These are phyloP conservation scores for Penicillium sp. DNA, from an alignment of 2,329 filamentous ascomycete species.

Conservation along the genomic window DNA sequence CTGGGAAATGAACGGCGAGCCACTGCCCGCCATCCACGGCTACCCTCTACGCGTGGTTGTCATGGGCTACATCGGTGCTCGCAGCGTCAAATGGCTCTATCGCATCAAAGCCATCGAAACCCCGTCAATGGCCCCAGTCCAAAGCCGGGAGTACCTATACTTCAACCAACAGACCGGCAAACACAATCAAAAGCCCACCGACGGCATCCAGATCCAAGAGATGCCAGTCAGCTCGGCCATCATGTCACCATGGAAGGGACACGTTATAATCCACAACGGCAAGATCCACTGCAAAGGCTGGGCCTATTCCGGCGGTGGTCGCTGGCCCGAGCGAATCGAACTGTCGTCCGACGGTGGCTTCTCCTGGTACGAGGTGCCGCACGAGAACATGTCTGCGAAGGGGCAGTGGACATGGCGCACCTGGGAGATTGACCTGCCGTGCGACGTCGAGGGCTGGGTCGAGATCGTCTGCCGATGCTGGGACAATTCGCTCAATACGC, in stretches of 20 bases:
- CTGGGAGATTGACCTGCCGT: conserved; percentile 61
- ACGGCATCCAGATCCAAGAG: conserved; percentile 65
- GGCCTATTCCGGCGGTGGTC: conserved; percentile 57
- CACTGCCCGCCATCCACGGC: conserved; percentile 62
- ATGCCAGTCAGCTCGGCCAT: conserved; percentile 68
- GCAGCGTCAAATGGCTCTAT: conserved; percentile 62
- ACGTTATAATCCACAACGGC: conserved; percentile 59
- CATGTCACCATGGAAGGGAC: conserved; percentile 59
- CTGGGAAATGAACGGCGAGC: conserved; percentile 69
- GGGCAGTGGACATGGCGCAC: conserved; percentile 61
- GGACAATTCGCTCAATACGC: conserved; percentile 61
- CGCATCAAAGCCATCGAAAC: conserved; percentile 57
- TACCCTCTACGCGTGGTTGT: conserved; percentile 61
- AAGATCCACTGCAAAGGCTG: conserved; percentile 55
- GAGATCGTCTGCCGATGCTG: conserved; percentile 58
- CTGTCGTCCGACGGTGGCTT: conserved; percentile 60
- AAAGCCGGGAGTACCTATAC: conserved; percentile 64
- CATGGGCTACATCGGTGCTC: conserved; percentile 63
- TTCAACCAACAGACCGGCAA: conserved; percentile 66
- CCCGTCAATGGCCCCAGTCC: conserved; percentile 58
- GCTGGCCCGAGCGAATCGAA: conserved; percentile 61
- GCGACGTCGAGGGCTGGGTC: conserved; percentile 59
- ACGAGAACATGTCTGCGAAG: conserved; percentile 59
- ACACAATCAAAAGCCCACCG: conserved; percentile 57
- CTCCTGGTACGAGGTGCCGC: conserved; percentile 61